Percentiles rank a stretch among this genome's conserved stretches.
phyloP scores from a whole-genome alignment of 441 rosid species.

The Hypseocharis bilobata region DNA sequence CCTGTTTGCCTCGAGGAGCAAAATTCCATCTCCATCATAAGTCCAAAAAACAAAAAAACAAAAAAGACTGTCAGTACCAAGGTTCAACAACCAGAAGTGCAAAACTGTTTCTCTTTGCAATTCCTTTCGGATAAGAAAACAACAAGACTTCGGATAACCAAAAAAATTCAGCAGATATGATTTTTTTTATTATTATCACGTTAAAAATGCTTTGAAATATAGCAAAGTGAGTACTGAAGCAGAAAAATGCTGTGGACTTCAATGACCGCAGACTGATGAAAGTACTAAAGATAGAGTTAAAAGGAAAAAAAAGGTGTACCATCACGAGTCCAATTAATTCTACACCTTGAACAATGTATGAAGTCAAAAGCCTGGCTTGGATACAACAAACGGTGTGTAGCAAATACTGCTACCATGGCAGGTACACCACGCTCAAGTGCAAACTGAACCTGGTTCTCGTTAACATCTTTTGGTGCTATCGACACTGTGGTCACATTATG shows the following conservation, averaged over 20 bases:
- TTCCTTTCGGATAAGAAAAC: background rate
- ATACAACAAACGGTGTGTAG: constrained; percentile 60
- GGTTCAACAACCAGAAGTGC: background rate
- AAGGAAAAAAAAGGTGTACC: constrained; percentile 35
- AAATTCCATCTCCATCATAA: constrained; percentile 65
- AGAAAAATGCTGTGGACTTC: background rate
- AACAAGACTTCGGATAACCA: too few species aligned
- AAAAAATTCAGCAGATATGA: background rate
- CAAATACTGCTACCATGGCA: constrained; percentile 89
- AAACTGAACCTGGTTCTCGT: constrained; percentile 93
- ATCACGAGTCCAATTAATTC: constrained; percentile 96
- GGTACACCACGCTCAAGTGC: constrained; percentile 98
- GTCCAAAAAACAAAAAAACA: constrained; percentile 15
- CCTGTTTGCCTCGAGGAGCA: constrained; percentile 90
- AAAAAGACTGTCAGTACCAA: constrained; percentile 20
- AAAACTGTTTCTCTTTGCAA: background rate
- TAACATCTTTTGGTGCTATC: constrained; percentile 91
- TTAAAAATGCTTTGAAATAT: background rate
- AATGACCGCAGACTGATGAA: background rate
- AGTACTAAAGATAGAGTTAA: background rate
- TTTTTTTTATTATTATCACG: background rate
- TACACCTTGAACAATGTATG: constrained; percentile 92
- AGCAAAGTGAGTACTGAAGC: background rate
- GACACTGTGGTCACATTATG: constrained; percentile 72
- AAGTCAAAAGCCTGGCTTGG: constrained; percentile 95